These are phyloP conservation scores for Leonotis leonurus DNA, from an alignment of 257 asterid genomes.

Conservation along the genomic window DNA sequence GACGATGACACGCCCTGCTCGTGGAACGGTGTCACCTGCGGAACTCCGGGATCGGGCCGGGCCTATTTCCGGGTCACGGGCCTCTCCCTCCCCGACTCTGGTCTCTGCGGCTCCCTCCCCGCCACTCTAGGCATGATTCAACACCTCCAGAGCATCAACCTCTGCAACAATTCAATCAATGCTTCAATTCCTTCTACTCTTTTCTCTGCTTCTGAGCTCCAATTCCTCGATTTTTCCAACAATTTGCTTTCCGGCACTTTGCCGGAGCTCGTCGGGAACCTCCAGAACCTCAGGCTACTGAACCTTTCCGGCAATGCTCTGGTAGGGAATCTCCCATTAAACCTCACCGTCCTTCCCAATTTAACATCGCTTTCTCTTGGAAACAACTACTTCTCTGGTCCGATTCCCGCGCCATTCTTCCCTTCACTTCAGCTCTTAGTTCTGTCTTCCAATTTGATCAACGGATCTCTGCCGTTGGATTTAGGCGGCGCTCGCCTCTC, in stretches of 20 bases:
- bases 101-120: conserved; percentile 62
- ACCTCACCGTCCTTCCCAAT: conserved; percentile 32
- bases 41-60: conserved; percentile 40
- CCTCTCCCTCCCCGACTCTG: conserved; percentile 48
- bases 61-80: conserved; percentile 56
- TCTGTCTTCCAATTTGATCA: conserved; percentile 79
- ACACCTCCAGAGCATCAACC: conserved; percentile 44
- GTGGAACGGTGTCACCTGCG: conserved; percentile 80
- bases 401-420: conserved; percentile 52
- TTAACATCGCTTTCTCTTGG: conserved; percentile 47
- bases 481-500: conserved; percentile 47
- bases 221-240: conserved; percentile 56
- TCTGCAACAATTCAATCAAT: conserved; percentile 71
- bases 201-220: conserved; percentile 51
- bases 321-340: conserved; percentile 56
- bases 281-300: conserved; percentile 37
- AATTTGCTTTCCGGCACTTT: conserved; percentile 69
- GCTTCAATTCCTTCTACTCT: conserved; percentile 69
- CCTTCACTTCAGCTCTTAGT: conserved; percentile 45
- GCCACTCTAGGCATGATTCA: conserved; percentile 65
- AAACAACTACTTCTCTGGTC: conserved; percentile 64
- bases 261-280: conserved; percentile 44
- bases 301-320: conserved; percentile 79
- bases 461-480: conserved; percentile 59
- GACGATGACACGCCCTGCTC: conserved; percentile 62